Percentiles rank a stretch among this genome's conserved stretches.
These are phyloP conservation scores for Boletales sp. DNA, from an alignment of 768 basidiomycete species.

Conservation along the genomic window DNA sequence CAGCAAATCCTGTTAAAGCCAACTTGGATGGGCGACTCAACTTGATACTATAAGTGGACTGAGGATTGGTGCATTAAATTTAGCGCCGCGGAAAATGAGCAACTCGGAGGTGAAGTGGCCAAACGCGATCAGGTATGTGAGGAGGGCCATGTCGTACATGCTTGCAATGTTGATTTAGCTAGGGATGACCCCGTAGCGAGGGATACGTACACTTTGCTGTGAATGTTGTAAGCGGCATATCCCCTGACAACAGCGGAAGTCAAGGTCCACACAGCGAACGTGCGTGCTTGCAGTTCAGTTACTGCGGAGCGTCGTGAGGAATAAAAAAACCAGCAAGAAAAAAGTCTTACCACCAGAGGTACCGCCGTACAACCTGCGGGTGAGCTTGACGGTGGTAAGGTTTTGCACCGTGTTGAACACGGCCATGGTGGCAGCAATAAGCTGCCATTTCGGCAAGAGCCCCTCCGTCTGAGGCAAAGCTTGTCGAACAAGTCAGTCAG, in stretches of 20 bases:
- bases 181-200: background rate
- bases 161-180: constrained; percentile 37
- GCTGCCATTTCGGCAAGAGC: constrained; percentile 83
- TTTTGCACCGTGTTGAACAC: constrained; percentile 87
- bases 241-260: constrained; percentile 77
- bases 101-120: constrained; percentile 86
- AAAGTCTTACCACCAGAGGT: constrained; percentile 33
- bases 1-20: background rate
- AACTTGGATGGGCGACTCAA: constrained; percentile 42
- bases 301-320: constrained; percentile 44
- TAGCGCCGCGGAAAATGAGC: constrained; percentile 76
- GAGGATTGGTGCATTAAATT: constrained; percentile 53
- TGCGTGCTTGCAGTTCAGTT: constrained; percentile 79
- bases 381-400: constrained; percentile 72
- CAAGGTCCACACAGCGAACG: constrained; percentile 90
- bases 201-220: constrained; percentile 65
- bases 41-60: constrained; percentile 84
- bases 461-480: constrained; percentile 67
- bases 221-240: constrained; percentile 89
- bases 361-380: constrained; percentile 67
- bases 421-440: constrained; percentile 72
- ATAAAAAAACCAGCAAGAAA: background rate
- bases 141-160: constrained; percentile 83
- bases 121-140: constrained; percentile 88
- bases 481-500: constrained; percentile 21